Evolutionary conservation across 768 basidiomycete species (phyloP).

Genomic region (Leccinum boreale): DNA sequence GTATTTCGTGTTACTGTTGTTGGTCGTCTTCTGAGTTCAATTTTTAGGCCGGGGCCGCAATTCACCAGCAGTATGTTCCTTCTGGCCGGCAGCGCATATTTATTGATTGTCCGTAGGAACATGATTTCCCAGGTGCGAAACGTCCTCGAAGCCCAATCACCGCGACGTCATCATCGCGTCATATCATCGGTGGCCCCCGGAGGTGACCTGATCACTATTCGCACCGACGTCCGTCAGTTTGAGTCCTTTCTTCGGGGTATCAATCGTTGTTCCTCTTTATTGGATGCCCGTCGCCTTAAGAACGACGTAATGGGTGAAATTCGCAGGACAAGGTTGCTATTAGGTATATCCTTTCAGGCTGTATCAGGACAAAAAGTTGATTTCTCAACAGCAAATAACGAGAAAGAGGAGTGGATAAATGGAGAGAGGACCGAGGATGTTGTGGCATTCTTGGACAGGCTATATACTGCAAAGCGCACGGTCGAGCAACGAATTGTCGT

Average conservation of each 20-base stretch:
- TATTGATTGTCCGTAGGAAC: slow-evolving; percentile 45
- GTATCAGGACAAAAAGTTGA: neutral
- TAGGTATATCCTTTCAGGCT: slow-evolving; percentile 46
- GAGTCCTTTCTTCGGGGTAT: slow-evolving; percentile 91
- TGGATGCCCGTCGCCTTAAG: slow-evolving; percentile 87
- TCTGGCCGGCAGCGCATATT: slow-evolving; percentile 7
- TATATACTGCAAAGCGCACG: slow-evolving; percentile 85
- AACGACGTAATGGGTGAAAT: slow-evolving; percentile 94
- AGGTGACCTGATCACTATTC: slow-evolving; percentile 72
- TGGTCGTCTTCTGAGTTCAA: slow-evolving; percentile 5
- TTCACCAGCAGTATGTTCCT: slow-evolving; percentile 57
- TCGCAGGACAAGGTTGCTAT: slow-evolving; percentile 66
- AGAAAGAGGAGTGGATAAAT: slow-evolving; percentile 86
- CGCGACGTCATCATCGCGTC: slow-evolving; percentile 45
- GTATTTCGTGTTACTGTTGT: slow-evolving; percentile 29
- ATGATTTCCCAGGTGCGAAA: slow-evolving; percentile 86
- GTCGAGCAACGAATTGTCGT: slow-evolving; percentile 83
- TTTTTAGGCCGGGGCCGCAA: slow-evolving; percentile 59
- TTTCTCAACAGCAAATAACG: slow-evolving; percentile 61
- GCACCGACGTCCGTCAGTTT: slow-evolving; percentile 79
- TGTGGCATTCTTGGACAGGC: slow-evolving; percentile 80
- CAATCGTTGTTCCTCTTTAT: slow-evolving; percentile 69
- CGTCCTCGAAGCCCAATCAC: slow-evolving; percentile 77
- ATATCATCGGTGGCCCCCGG: slow-evolving; percentile 44
- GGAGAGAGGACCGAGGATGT: slow-evolving; percentile 83